Conservation (phyloP, 2,329 filamentous ascomycete species). For the Boeremia exigua region DNA sequence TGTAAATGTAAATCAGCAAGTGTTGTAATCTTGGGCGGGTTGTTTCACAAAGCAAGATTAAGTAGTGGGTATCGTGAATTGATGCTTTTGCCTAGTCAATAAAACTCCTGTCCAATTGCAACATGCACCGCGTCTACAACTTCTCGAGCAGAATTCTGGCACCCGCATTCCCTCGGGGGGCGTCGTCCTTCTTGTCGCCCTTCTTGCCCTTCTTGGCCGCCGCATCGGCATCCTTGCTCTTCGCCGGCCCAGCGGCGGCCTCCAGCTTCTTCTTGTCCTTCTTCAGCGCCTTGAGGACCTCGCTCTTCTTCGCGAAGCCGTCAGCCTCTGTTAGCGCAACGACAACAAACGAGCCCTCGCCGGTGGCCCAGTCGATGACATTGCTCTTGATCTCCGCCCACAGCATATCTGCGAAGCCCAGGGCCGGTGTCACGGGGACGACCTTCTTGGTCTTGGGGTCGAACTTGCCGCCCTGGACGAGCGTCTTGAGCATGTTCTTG, state of each 20-base stretch:
- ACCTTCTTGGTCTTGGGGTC: conserved; percentile 75
- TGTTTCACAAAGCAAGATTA: not conserved
- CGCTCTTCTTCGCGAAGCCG: conserved; percentile 70
- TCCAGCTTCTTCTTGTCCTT: conserved; percentile 75
- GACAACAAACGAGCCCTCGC: conserved; percentile 84
- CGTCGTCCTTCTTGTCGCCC: conserved; percentile 49
- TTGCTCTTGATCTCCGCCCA: conserved; percentile 80
- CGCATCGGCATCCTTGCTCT: conserved; percentile 16
- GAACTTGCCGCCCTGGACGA: conserved; percentile 88
- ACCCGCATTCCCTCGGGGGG: conserved; percentile 52
- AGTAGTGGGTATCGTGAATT: conserved; percentile 11
- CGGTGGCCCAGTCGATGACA: conserved; percentile 82
- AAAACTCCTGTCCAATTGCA: conserved; percentile 10
- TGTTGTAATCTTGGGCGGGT: not conserved
- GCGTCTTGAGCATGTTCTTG: conserved; percentile 88
- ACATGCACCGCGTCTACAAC: conserved; percentile 26
- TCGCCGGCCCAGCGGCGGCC: conserved; percentile 61
- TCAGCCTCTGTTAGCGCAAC: conserved; percentile 77
- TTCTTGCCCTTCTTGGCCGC: conserved; percentile 45
- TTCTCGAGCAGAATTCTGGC: conserved; percentile 55
- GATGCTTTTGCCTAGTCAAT: conserved; percentile 12
- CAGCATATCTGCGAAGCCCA: conserved; percentile 82
- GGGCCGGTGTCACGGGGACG: conserved; percentile 73
- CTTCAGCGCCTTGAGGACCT: conserved; percentile 72
- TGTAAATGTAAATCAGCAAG: not conserved